Evolutionary conservation across 495 filamentous ascomycete genomes (phyloP).

Genomic region (Penicillium fimorum): DNA sequence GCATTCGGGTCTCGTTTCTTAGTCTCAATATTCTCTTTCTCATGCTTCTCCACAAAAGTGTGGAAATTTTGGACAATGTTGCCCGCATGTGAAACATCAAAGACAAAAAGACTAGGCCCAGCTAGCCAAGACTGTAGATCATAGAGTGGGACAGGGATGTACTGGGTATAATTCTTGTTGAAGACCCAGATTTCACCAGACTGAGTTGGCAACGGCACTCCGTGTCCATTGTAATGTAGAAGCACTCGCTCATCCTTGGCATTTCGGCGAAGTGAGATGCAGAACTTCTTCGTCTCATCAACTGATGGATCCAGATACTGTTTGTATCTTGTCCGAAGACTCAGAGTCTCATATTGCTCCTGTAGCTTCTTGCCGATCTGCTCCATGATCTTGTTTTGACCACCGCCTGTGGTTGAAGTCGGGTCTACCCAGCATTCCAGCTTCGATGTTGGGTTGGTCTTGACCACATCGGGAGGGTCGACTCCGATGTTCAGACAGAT

Average conservation of each 20-base stretch:
- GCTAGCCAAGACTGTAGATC: slow-evolving; percentile 96
- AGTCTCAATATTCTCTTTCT: slow-evolving; percentile 74
- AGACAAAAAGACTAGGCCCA: slow-evolving; percentile 93
- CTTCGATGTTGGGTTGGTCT: slow-evolving; percentile 88
- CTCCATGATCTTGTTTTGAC: slow-evolving; percentile 82
- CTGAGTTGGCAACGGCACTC: slow-evolving; percentile 92
- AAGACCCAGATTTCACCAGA: slow-evolving; percentile 99
- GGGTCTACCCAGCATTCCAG: slow-evolving; percentile 98
- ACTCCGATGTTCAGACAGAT: slow-evolving; percentile 97
- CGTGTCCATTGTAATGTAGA: slow-evolving; percentile 98
- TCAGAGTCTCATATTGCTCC: slow-evolving; percentile 91
- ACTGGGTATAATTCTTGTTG: slow-evolving; percentile 98
- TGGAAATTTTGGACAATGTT: slow-evolving; percentile 95
- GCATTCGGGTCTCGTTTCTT: slow-evolving; percentile 70
- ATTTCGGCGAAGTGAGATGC: slow-evolving; percentile 79
- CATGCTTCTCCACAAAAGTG: slow-evolving; percentile 90
- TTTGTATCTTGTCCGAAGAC: slow-evolving; percentile 92
- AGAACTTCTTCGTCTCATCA: slow-evolving; percentile 95
- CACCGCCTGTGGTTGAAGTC: slow-evolving; percentile 60
- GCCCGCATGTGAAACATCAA: slow-evolving; percentile 93
- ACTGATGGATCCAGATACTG: slow-evolving; percentile 94
- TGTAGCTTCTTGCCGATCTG: slow-evolving; percentile 94
- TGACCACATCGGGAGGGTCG: slow-evolving; percentile 92
- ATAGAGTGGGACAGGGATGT: slow-evolving; percentile 94
- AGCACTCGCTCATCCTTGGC: slow-evolving; percentile 94